Evolutionary conservation across 2,329 filamentous ascomycete species (phyloP), one percentile per base, ranked within the genome.

Genomic region (Periconia macrospinosa): DNA sequence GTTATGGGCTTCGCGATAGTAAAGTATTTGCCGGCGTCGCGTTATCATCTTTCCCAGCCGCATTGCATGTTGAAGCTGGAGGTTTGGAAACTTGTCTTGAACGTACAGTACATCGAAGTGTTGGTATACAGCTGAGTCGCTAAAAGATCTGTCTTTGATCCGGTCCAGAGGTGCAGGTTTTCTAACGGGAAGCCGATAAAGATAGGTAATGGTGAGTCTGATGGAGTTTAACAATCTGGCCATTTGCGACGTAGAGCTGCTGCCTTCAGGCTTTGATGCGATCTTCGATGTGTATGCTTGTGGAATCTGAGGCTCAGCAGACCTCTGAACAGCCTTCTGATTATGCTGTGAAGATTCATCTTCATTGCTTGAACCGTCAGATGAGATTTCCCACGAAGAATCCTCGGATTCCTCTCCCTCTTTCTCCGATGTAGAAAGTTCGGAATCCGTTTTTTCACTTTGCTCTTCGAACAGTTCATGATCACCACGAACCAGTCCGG

Each of bases 21-120:
- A 20, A 8, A 59, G 33, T 9, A 59, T 9, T 30, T 59, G 57
- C 11, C 57, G 55, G 7, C 54, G 49, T 10, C 52, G 45, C 13
- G 57, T 52, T 5, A 59, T 59, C 52, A 54, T 50, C 30, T 45
- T 57, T 1, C 42, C 54, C 30, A 59, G 44, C n/a, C 54, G 54
- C 18, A 30, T 42, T 19, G 49, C 49, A 7, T 49, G 20, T 6
- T 46, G 19, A n/a, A 11, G 6, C 13, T 52, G 19, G 13, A 55
- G 9, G 14, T 14, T 15, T 9, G 49, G 49, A n/a, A 57, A 53
- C 43, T 57, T 59, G 20, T 57, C 52, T n/a, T 37, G 46, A 9
- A 53, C 45, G 30, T 59, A 47, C 1, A 55, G 5, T 10, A 49
- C 18, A 48, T 59, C 54, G 23, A 57, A 59, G 18, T 33, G 44